Evolutionary conservation across 768 basidiomycete species (phyloP).

Genomic region (Lactifluus hygrophoroides): DNA sequence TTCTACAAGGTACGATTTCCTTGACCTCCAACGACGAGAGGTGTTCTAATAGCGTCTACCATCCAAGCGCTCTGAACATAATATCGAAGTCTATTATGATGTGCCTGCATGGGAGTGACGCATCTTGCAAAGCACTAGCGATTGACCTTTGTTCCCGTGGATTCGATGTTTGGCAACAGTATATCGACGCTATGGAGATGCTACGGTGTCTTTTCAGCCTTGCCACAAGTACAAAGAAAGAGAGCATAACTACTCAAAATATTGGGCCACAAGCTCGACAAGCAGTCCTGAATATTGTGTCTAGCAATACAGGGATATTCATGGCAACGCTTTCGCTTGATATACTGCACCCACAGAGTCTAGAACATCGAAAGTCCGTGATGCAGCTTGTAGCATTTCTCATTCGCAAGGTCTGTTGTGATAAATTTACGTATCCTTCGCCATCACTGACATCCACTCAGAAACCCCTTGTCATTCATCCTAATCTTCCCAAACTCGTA

Average conservation of each 20-base stretch:
- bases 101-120: slow-evolving; percentile 68
- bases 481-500: slow-evolving; percentile 75
- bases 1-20: slow-evolving; percentile 46
- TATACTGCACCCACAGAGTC: slow-evolving; percentile 65
- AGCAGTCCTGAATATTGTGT: slow-evolving; percentile 80
- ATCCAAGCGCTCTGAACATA: slow-evolving; percentile 62
- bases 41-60: background rate
- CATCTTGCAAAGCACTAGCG: slow-evolving; percentile 59
- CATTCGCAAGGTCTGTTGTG: slow-evolving; percentile 63
- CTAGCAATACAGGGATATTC: slow-evolving; percentile 76
- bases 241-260: slow-evolving; percentile 58
- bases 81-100: slow-evolving; percentile 74
- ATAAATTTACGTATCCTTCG: background rate
- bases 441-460: slow-evolving; percentile 25
- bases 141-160: slow-evolving; percentile 89
- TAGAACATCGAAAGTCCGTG: slow-evolving; percentile 77
- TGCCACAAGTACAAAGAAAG: slow-evolving; percentile 64
- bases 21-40: slow-evolving; percentile 7
- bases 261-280: slow-evolving; percentile 69
- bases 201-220: slow-evolving; percentile 76
- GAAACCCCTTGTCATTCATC: slow-evolving; percentile 79
- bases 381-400: slow-evolving; percentile 92
- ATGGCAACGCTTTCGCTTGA: slow-evolving; percentile 92
- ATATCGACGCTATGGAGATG: slow-evolving; percentile 83
- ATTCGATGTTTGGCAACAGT: slow-evolving; percentile 91